Conservation (phyloP, 108 stramenopile species). For the Pelagomonas calceolata region DNA sequence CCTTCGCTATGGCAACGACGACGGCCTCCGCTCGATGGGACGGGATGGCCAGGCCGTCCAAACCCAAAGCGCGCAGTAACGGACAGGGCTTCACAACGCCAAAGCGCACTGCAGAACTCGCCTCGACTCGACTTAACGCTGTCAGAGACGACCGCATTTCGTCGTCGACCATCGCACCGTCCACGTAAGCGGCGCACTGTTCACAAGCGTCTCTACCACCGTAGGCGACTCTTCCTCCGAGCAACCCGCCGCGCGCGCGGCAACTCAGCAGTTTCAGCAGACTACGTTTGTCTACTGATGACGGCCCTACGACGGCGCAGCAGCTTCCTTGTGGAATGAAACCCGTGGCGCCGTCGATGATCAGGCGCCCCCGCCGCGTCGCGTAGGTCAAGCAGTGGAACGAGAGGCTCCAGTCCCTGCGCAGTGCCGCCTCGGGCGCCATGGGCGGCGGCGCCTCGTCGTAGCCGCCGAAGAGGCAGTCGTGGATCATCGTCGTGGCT, state of each 20-base stretch:
- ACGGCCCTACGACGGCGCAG: neutral
- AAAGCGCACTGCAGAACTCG: too few relatives aligned
- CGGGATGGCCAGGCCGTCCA: neutral
- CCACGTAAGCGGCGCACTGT: too few relatives aligned
- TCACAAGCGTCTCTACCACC: too few relatives aligned
- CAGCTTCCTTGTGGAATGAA: neutral
- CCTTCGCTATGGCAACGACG: neutral
- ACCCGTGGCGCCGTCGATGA: neutral
- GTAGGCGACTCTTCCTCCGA: neutral
- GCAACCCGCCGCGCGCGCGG: neutral
- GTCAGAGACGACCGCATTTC: neutral
- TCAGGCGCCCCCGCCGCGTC: neutral
- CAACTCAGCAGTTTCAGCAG: neutral
- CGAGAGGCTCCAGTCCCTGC: neutral
- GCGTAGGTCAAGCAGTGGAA: neutral
- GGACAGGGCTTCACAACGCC: neutral
- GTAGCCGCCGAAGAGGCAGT: too few relatives aligned
- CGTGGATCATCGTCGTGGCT: too few relatives aligned
- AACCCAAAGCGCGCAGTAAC: neutral
- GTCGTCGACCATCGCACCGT: too few relatives aligned
- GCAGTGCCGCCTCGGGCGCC: neutral
- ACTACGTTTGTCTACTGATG: neutral
- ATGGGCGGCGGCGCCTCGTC: too few relatives aligned
- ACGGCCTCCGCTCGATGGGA: neutral
- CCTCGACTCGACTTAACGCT: neutral